phyloP scores from a whole-genome alignment of 1,139 yeast species.

The Candida tetrigidarum region DNA sequence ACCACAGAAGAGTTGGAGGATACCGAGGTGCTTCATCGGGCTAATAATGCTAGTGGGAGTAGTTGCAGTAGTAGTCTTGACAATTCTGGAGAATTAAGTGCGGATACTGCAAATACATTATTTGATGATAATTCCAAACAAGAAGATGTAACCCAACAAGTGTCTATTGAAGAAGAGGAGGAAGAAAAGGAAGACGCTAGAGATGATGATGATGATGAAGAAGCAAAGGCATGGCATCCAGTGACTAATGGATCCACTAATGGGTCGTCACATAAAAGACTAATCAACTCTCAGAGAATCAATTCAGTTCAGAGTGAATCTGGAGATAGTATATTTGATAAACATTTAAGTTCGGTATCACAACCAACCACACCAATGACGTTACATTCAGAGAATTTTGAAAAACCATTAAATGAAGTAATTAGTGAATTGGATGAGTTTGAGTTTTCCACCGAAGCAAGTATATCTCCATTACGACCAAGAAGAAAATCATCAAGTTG shows the following conservation, averaged over 20 bases:
- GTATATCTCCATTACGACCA: slow-evolving; percentile 4
- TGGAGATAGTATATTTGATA: slow-evolving; percentile 10
- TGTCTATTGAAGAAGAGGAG: no score
- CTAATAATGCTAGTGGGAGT: neutral
- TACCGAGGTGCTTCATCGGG: neutral
- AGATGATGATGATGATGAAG: no score
- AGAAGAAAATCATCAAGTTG: neutral
- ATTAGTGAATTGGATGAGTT: slow-evolving; percentile 10
- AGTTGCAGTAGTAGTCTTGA: neutral
- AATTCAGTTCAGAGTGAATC: slow-evolving; percentile 9
- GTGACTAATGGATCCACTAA: no score
- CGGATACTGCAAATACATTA: neutral
- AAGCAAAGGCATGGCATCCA: neutral
- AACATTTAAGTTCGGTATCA: neutral
- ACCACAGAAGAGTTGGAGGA: slow-evolving; percentile 6
- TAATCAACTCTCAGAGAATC: neutral
- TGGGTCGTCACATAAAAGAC: neutral
- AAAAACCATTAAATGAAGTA: slow-evolving; percentile 1
- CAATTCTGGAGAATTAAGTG: neutral
- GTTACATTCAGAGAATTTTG: slow-evolving; percentile 8
- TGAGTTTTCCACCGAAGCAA: neutral
- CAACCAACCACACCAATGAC: slow-evolving; percentile 13
- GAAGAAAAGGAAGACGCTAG: no score
- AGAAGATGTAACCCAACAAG: neutral
- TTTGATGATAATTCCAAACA: neutral